Conservation (phyloP, 2,329 filamentous ascomycete genomes). For the Pseudogymnoascus sp. region DNA sequence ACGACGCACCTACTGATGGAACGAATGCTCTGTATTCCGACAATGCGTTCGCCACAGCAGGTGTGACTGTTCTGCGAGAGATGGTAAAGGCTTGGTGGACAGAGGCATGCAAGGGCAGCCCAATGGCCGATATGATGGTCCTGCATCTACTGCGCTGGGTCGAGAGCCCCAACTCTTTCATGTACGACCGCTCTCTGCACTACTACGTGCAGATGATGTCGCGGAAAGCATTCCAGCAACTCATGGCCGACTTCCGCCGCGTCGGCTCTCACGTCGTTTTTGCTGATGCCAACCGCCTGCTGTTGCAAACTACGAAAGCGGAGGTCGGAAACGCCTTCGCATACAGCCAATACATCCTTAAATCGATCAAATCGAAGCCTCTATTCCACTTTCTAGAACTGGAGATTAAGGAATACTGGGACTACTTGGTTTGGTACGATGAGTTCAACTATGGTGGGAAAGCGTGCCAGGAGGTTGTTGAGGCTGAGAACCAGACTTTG, state of each 20-base stretch:
- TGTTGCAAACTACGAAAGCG: conserved; percentile 91
- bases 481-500: conserved; percentile 67
- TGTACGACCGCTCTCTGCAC: conserved; percentile 89
- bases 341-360: conserved; percentile 95
- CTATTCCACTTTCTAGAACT: conserved; percentile 96
- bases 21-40: conserved; percentile 70
- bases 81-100: conserved; percentile 99
- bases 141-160: conserved; percentile 97
- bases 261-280: conserved; percentile 96
- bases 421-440: conserved; percentile 98
- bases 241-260: conserved; percentile 92
- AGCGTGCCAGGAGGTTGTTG: conserved; percentile 72
- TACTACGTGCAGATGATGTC: conserved; percentile 99
- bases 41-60: conserved; percentile 85
- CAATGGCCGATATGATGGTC: conserved; percentile 96
- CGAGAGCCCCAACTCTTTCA: conserved; percentile 82
- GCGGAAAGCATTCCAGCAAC: conserved; percentile 88
- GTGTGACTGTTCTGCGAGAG: conserved; percentile 82
- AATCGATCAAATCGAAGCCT: conserved; percentile 91
- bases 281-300: conserved; percentile 77
- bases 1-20: conserved; percentile 52
- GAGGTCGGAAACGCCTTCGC: conserved; percentile 96
- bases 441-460: conserved; percentile 98
- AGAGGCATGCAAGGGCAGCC: conserved; percentile 80
- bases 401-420: conserved; percentile 98